Conservation (phyloP, 176 grass and related monocot genomes). For the Saccharum spontaneum region DNA sequence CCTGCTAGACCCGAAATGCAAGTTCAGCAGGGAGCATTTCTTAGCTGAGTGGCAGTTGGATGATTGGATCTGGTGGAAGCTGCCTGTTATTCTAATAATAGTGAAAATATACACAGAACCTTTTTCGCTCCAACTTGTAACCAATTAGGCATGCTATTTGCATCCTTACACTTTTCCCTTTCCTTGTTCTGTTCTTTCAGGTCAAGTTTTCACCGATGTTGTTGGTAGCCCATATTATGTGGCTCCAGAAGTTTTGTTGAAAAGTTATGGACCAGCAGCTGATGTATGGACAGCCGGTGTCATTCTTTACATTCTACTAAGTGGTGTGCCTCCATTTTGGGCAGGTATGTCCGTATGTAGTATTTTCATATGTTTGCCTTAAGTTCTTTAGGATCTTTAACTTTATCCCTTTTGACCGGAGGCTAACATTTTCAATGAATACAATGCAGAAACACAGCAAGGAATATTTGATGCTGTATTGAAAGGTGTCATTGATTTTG, state of each 20-base stretch:
- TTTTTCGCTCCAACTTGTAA: background rate
- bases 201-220: constrained; percentile 78
- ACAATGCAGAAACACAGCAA: constrained; percentile 86
- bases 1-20: constrained; percentile 3
- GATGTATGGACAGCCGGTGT: constrained; percentile 96
- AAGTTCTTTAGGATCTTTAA: background rate
- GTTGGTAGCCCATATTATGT: constrained; percentile 97
- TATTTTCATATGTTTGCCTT: background rate
- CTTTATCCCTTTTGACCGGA: background rate
- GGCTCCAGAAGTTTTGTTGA: constrained; percentile 78
- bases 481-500: constrained; percentile 92
- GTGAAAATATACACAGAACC: background rate
- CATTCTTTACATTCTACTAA: constrained; percentile 88
- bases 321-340: constrained; percentile 92
- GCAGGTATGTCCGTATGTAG: constrained; percentile 29
- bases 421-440: constrained; percentile 36
- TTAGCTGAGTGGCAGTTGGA: constrained; percentile 17
- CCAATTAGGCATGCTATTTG: background rate
- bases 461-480: constrained; percentile 99
- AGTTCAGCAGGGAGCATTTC: constrained; percentile 6
- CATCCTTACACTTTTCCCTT: background rate
- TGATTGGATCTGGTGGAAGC: background rate
- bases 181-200: constrained; percentile 37
- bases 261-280: constrained; percentile 74
- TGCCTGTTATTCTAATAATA: background rate